Percentiles rank a stretch among this genome's conserved stretches.
phyloP scores from a whole-genome alignment of 1,284 basidiomycete species.

The Clitocybe nebularis region DNA sequence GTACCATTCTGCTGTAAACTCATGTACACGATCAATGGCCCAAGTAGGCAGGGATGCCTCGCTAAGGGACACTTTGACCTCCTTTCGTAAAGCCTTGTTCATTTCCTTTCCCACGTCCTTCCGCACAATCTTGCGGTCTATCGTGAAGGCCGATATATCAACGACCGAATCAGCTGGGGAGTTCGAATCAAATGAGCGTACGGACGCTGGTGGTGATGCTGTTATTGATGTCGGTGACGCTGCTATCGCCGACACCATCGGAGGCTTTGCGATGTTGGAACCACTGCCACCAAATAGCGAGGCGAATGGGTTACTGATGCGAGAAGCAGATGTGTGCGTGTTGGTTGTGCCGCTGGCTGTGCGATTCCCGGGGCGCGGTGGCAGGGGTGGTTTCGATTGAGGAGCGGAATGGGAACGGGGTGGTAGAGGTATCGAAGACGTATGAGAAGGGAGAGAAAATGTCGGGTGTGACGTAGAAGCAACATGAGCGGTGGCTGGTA shows the following conservation, averaged over 20 bases:
- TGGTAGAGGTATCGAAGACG: conserved; percentile 61
- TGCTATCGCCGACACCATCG: background rate
- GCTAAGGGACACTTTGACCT: conserved; percentile 50
- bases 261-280: conserved; percentile 1
- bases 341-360: conserved; percentile 15
- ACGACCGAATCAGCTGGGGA: conserved; percentile 22
- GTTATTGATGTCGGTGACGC: conserved; percentile 15
- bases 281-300: conserved; percentile 52
- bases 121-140: conserved; percentile 48
- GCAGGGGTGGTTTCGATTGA: conserved; percentile 53
- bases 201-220: conserved; percentile 25
- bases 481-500: conserved; percentile 32
- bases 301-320: conserved; percentile 62
- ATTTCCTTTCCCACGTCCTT: conserved; percentile 59
- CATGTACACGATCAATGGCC: conserved; percentile 61
- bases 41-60: conserved; percentile 45
- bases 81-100: conserved; percentile 52
- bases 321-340: conserved; percentile 38
- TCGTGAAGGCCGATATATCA: conserved; percentile 57
- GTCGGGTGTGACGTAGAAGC: conserved; percentile 45
- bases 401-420: conserved; percentile 40
- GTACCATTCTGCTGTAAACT: conserved; percentile 45
- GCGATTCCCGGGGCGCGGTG: conserved; percentile 43
- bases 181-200: conserved; percentile 23
- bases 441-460: conserved; percentile 46